These are phyloP conservation scores for Claviceps citrina DNA, from an alignment of 2,329 filamentous ascomycete genomes.

Conservation along the genomic window DNA sequence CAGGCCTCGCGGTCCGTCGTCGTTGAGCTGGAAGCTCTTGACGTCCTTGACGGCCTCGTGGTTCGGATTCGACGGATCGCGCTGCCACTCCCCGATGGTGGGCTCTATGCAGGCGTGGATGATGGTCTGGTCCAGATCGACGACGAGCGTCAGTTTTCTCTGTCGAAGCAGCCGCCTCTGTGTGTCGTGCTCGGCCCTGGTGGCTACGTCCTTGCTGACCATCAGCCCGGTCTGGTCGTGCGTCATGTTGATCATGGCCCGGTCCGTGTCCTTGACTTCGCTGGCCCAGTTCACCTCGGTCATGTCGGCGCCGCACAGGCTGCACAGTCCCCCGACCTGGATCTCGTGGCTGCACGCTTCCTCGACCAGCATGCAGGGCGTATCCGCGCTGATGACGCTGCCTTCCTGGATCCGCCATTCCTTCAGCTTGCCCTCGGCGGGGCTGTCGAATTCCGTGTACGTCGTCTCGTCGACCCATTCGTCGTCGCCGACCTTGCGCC, in stretches of 20 bases:
- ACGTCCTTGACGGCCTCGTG: slow-evolving; percentile 83
- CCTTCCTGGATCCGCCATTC: slow-evolving; percentile 62
- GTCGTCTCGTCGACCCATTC: slow-evolving; percentile 48
- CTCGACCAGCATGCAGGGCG: slow-evolving; percentile 57
- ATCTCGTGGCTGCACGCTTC: slow-evolving; percentile 84
- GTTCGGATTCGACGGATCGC: slow-evolving; percentile 76
- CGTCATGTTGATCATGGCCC: slow-evolving; percentile 86
- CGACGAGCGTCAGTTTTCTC: slow-evolving; percentile 80
- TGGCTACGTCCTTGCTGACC: slow-evolving; percentile 70
- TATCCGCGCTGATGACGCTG: slow-evolving; percentile 44
- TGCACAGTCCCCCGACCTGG: slow-evolving; percentile 83
- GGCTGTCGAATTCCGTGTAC: slow-evolving; percentile 64
- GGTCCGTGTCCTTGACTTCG: slow-evolving; percentile 61
- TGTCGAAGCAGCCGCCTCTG: slow-evolving; percentile 68
- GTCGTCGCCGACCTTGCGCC: slow-evolving; percentile 57
- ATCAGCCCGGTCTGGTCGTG: slow-evolving; percentile 81
- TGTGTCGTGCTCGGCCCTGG: slow-evolving; percentile 67
- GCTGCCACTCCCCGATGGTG: slow-evolving; percentile 90
- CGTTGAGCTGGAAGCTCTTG: slow-evolving; percentile 69
- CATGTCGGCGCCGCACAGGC: slow-evolving; percentile 90
- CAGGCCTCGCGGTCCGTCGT: slow-evolving; percentile 61
- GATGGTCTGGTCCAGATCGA: slow-evolving; percentile 95
- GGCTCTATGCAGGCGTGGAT: slow-evolving; percentile 97
- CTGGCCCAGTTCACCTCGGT: slow-evolving; percentile 77
- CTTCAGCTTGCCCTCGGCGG: slow-evolving; percentile 63